A percentile compares a stretch with the other conserved stretches of the same genome.
Evolutionary conservation across 2,329 filamentous ascomycete species (phyloP).

Genomic region (Daldinia sp.): DNA sequence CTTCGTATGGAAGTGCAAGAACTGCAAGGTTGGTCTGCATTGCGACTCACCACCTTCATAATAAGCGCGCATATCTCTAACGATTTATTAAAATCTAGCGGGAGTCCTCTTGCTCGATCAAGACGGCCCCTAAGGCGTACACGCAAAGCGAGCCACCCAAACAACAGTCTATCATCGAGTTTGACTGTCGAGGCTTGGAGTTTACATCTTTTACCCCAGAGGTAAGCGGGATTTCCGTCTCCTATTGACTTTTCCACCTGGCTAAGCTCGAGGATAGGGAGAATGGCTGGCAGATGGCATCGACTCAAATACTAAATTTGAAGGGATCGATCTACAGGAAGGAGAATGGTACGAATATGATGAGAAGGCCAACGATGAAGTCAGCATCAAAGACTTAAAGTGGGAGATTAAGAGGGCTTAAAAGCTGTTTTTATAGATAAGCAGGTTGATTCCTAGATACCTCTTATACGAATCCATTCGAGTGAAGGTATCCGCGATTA

Average conservation of each 20-base stretch:
- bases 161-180: constrained; percentile 80
- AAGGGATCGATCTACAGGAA: constrained; percentile 80
- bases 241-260: not conserved
- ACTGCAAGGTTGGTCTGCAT: constrained; percentile 78
- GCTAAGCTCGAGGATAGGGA: constrained; percentile 63
- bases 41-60: not conserved
- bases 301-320: constrained; percentile 84
- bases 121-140: constrained; percentile 76
- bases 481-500: not conserved
- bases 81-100: constrained; percentile 57
- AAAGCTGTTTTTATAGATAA: constrained; percentile 34
- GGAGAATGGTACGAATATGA: constrained; percentile 99
- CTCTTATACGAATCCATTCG: not conserved
- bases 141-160: constrained; percentile 75
- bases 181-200: constrained; percentile 94
- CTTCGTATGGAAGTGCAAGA: constrained; percentile 99
- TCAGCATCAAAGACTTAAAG: constrained; percentile 87
- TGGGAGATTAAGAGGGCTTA: constrained; percentile 84
- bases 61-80: constrained; percentile 9
- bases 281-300: constrained; percentile 86
- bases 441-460: not conserved
- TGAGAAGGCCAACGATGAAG: constrained; percentile 90
- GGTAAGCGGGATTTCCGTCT: constrained; percentile 56
- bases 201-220: constrained; percentile 92
- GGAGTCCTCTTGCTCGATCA: constrained; percentile 87